Percentiles rank a stretch among this genome's conserved stretches.
Conservation (phyloP, 2,329 filamentous ascomycete species). For the Cordyceps cateniannulata region DNA sequence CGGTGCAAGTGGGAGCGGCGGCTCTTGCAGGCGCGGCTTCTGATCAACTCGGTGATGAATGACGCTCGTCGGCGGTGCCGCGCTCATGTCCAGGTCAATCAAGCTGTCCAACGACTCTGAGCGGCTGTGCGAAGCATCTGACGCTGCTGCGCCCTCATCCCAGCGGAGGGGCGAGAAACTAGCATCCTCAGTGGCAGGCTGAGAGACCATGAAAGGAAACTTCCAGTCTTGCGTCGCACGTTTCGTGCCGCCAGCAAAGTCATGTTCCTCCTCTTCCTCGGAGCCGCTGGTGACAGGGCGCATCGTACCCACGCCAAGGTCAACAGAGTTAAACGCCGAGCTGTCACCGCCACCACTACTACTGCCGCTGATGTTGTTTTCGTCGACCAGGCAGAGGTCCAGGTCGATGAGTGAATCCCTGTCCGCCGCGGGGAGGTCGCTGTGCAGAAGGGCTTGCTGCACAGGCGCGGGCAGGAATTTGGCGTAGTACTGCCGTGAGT, state of each 20-base stretch:
- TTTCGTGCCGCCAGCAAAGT: constrained; percentile 40
- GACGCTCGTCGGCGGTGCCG: background rate
- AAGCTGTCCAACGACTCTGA: background rate
- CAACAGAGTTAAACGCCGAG: constrained; percentile 24
- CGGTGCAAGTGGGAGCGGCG: background rate
- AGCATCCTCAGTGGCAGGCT: constrained; percentile 18
- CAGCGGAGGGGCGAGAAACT: background rate
- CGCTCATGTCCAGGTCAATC: background rate
- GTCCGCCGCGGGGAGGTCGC: constrained; percentile 42
- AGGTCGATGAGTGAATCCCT: constrained; percentile 42
- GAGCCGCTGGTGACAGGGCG: constrained; percentile 32
- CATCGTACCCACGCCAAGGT: constrained; percentile 36
- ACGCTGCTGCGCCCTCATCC: constrained; percentile 25
- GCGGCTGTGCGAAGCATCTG: background rate
- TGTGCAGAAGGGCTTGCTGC: constrained; percentile 38
- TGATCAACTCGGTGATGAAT: background rate
- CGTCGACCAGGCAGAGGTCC: constrained; percentile 19
- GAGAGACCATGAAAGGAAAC: constrained; percentile 44
- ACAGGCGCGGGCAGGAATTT: constrained; percentile 30
- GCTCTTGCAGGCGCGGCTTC: background rate
- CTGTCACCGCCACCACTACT: background rate
- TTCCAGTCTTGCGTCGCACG: constrained; percentile 51
- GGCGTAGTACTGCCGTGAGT: constrained; percentile 37
- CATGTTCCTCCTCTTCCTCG: constrained; percentile 38
- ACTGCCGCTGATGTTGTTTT: background rate